phyloP scores from a whole-genome alignment of 345 rosid genomes.

The Camelina sativa region DNA sequence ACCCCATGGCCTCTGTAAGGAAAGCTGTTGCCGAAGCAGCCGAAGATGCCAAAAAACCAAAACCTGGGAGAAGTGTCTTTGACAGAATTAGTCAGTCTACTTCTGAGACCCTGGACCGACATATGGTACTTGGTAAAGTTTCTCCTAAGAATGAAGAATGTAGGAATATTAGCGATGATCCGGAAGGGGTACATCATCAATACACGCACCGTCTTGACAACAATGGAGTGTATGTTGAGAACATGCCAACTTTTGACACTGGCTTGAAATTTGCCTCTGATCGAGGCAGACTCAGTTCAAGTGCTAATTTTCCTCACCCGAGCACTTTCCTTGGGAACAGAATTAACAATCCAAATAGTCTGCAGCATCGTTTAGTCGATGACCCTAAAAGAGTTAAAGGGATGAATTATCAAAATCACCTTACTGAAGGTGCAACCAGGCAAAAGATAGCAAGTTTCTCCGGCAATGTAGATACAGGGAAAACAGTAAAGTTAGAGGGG shows the following conservation, averaged over 20 bases:
- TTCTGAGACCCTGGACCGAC: conserved; percentile 45
- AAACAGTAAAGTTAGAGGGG: conserved; percentile 53
- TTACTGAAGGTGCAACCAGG: conserved; percentile 48
- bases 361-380: conserved; percentile 52
- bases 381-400: conserved; percentile 43
- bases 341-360: conserved; percentile 48
- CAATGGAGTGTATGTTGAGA: conserved; percentile 45
- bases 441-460: conserved; percentile 52
- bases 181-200: conserved; percentile 38
- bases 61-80: conserved; percentile 78
- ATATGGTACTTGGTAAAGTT: conserved; percentile 46
- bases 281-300: conserved; percentile 47
- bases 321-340: conserved; percentile 50
- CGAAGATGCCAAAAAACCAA: conserved; percentile 67
- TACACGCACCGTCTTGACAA: conserved; percentile 53
- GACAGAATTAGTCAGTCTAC: conserved; percentile 78
- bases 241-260: conserved; percentile 49
- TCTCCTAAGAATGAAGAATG: conserved; percentile 53
- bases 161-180: conserved; percentile 46
- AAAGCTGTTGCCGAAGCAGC: conserved; percentile 95
- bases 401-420: conserved; percentile 45
- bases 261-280: conserved; percentile 53
- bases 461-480: conserved; percentile 61
- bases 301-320: conserved; percentile 46
- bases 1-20: conserved; percentile 75